A percentile compares a stretch with the other conserved stretches of the same genome.
phyloP scores from a whole-genome alignment of 805 yeast genomes.

The Pichia phayaonensis region DNA sequence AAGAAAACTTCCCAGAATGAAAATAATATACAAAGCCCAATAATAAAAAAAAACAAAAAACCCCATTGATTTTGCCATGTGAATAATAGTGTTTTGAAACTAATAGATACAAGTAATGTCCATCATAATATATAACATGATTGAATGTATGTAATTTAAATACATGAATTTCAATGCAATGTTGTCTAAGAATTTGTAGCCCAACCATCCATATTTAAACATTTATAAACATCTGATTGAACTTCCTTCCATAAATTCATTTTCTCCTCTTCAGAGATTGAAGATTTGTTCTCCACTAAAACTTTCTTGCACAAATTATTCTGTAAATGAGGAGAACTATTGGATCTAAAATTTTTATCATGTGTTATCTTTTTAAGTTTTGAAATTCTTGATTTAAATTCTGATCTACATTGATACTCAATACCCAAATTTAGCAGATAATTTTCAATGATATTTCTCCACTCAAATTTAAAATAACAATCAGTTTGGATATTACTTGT shows the following conservation, averaged over 20 bases:
- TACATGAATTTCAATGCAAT: not conserved
- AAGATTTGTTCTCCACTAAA: slow-evolving; percentile 17
- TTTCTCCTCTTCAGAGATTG: slow-evolving; percentile 48
- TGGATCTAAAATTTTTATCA: slow-evolving; percentile 9
- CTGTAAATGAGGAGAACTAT: slow-evolving; percentile 4
- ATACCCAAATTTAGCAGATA: slow-evolving; percentile 57
- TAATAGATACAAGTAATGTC: too few relatives aligned
- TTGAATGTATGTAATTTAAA: not conserved
- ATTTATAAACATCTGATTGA: slow-evolving; percentile 49
- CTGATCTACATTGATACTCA: slow-evolving; percentile 63
- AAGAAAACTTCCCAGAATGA: not conserved
- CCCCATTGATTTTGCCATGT: too few relatives aligned
- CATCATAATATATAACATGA: not conserved
- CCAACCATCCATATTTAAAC: slow-evolving; percentile 44
- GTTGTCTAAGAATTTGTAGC: not conserved
- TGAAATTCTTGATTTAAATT: slow-evolving; percentile 47
- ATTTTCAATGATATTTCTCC: slow-evolving; percentile 71
- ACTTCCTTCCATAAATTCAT: slow-evolving; percentile 55
- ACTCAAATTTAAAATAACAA: slow-evolving; percentile 36
- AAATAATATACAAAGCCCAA: not conserved
- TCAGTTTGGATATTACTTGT: slow-evolving; percentile 17
- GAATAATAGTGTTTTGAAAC: not conserved
- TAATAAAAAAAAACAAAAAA: not conserved
- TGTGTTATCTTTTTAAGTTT: slow-evolving; percentile 35
- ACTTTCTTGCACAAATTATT: slow-evolving; percentile 20